Percentiles rank a stretch among this genome's conserved stretches.
Conservation (phyloP, 306 rosid genomes). For the Trifolium fragiferum region DNA sequence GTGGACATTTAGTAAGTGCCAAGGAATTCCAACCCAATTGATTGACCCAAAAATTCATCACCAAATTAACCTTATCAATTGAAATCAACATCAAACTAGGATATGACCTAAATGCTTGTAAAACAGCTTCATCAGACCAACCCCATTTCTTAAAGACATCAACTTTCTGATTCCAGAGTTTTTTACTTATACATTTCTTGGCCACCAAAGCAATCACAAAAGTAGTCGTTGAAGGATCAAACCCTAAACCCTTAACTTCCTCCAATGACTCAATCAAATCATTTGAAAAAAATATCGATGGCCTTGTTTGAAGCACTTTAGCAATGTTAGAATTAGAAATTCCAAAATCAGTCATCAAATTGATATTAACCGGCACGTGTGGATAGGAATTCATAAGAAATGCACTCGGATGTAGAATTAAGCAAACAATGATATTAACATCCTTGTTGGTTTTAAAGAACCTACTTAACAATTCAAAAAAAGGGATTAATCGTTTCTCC, state of each 20-base stretch:
- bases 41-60: constrained; percentile 46
- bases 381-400: neutral
- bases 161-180: constrained; percentile 51
- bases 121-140: constrained; percentile 51
- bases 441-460: neutral
- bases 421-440: neutral
- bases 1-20: no score
- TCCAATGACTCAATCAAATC: constrained; percentile 30
- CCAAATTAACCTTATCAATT: constrained; percentile 45
- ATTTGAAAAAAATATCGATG: neutral
- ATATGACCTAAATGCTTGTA: constrained; percentile 38
- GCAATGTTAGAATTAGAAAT: neutral
- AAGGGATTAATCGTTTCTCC: neutral
- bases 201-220: constrained; percentile 44
- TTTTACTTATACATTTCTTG: constrained; percentile 22
- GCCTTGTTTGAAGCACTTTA: neutral
- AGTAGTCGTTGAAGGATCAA: constrained; percentile 35
- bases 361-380: neutral
- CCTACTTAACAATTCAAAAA: neutral
- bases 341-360: constrained; percentile 14
- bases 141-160: constrained; percentile 59
- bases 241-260: constrained; percentile 55
- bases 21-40: no score
- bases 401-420: neutral
- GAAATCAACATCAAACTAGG: constrained; percentile 51